Base-by-base conservation (phyloP, 495 filamentous ascomycete genomes). In the Alectoria sarmentosa region DNA sequence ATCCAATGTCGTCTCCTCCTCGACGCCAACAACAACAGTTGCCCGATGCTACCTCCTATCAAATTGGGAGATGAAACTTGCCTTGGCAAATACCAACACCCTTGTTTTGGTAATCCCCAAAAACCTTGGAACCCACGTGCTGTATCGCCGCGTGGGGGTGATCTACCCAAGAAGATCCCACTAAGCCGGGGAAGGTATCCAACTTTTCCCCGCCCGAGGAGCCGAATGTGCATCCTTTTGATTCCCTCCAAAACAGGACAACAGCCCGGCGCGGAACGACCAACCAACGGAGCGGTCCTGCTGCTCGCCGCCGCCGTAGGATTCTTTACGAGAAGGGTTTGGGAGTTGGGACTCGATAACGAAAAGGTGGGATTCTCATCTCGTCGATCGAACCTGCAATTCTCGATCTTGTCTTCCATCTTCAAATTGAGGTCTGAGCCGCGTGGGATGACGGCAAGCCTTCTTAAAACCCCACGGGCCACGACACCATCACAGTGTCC, bases 11-110 rank as follows among this genome's bases (percentile, higher is more conserved):
- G 48, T 52, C 28, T 52, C 48, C 11, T 3, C 15, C 11, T 26
- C 14, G 44, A 19, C 14, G 21, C 2, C 17, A 13, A 48, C 26
- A 48, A 48, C 36, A 37, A 37, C 10, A 37, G 10, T 10, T 5
- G 10, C 10, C 4, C 36, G 36, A 37, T 23, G 1, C 8, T 34
- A 34, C 38, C 8, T 14, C 28, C 26, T 32, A 54, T 55, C 15
- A 6, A 5, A 34, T 34, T 32, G 52, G 30, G 30, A 30, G 15
- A 30, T 32, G 52, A 21, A 8, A 5, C n/a, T n/a, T n/a, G n/a
- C n/a, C n/a, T n/a, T n/a, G n/a, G n/a, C n/a, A n/a, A n/a, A n/a
- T 55, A 34, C 52, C 52, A 34, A 55, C 52, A 55, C 26, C 52
- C 30, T 55, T 34, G 30, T 19, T 19, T 34, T 34, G 52, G 52